These are phyloP conservation scores for Candida sphagnicola DNA, from an alignment of 805 yeast species.

Conservation along the genomic window DNA sequence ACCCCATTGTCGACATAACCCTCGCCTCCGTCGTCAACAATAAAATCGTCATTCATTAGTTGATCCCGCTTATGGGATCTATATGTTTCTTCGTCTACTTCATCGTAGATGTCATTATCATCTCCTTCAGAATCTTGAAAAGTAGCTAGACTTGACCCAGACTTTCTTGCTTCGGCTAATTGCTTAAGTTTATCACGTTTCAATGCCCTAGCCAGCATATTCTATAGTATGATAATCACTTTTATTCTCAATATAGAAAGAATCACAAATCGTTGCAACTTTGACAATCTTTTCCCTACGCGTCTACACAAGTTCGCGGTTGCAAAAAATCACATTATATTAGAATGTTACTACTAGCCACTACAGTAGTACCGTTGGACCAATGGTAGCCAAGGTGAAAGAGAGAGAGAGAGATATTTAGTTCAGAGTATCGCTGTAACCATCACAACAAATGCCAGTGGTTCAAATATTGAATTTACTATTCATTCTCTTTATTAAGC, in stretches of 20 bases:
- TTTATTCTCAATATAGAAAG: background rate
- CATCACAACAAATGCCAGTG: too few relatives aligned
- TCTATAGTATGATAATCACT: background rate
- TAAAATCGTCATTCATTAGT: slow-evolving; percentile 84
- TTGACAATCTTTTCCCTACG: background rate
- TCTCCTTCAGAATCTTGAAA: slow-evolving; percentile 38
- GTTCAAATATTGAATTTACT: too few relatives aligned
- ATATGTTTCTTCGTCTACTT: slow-evolving; percentile 77
- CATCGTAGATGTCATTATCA: slow-evolving; percentile 69
- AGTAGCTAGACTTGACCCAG: slow-evolving; percentile 45
- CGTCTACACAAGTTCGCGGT: background rate
- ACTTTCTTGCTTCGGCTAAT: slow-evolving; percentile 60
- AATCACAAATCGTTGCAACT: background rate
- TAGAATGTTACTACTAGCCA: too few relatives aligned
- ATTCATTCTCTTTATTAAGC: too few relatives aligned
- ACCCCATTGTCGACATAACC: slow-evolving; percentile 94
- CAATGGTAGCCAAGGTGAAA: too few relatives aligned
- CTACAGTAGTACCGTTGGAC: too few relatives aligned
- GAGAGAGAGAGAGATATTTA: too few relatives aligned
- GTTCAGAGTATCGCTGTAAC: too few relatives aligned
- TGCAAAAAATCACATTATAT: too few relatives aligned
- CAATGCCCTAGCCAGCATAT: slow-evolving; percentile 29
- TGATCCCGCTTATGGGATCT: slow-evolving; percentile 75
- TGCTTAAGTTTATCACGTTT: slow-evolving; percentile 50
- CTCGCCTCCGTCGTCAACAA: slow-evolving; percentile 89